Conservation (phyloP, 148 eudicot genomes). For the Tetragonia tetragonoides region DNA sequence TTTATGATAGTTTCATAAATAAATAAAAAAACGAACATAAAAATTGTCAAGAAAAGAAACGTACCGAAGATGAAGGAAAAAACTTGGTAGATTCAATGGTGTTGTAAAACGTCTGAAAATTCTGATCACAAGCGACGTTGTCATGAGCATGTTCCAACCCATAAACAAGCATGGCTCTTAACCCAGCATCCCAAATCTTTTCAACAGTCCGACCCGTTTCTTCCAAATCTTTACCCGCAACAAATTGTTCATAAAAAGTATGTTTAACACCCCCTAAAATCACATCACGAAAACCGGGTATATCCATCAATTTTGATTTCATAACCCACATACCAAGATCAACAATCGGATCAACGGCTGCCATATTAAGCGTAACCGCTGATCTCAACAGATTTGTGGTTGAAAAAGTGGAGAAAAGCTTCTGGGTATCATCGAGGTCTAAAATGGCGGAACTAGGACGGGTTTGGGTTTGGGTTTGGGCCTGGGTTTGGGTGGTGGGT, state of each 20-base stretch:
- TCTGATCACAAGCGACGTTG: conserved; percentile 57
- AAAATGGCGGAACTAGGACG: conserved; percentile 15
- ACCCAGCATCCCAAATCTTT: conserved; percentile 48
- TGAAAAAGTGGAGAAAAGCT: conserved; percentile 45
- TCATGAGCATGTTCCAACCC: conserved; percentile 83
- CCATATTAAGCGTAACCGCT: conserved; percentile 38
- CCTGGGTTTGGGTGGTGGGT: not conserved
- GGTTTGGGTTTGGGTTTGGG: conserved; percentile 2
- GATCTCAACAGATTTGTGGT: conserved; percentile 51
- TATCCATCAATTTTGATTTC: conserved; percentile 52
- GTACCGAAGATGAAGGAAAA: conserved; percentile 59
- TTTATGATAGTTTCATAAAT: not conserved
- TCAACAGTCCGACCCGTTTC: conserved; percentile 46
- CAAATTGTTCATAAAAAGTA: conserved; percentile 76
- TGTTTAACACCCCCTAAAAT: conserved; percentile 35
- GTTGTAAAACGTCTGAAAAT: conserved; percentile 39
- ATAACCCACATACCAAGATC: conserved; percentile 70
- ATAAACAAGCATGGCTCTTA: conserved; percentile 66
- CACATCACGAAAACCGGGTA: conserved; percentile 30
- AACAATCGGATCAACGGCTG: conserved; percentile 50
- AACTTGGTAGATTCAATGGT: conserved; percentile 54
- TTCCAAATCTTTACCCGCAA: conserved; percentile 52
- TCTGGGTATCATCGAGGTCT: conserved; percentile 44
- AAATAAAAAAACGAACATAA: not conserved
- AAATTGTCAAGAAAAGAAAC: conserved; percentile 9